Conservation (phyloP, 1,284 basidiomycete species). For the Leccinum insigne region DNA sequence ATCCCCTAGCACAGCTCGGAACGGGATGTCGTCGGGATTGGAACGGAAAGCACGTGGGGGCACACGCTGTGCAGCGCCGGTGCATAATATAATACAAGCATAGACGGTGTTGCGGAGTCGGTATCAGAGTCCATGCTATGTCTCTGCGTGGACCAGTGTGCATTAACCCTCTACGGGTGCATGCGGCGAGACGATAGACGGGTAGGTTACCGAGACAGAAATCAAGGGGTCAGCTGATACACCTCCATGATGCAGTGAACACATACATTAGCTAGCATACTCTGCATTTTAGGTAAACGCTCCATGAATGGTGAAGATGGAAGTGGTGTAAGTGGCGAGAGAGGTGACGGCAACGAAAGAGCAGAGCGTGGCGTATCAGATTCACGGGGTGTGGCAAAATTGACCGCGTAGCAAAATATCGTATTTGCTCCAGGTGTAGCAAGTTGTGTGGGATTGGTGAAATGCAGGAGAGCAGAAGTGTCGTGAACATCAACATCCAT, state of each 20-base stretch:
- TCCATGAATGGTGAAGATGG: conserved; percentile 22
- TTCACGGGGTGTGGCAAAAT: conserved; percentile 29
- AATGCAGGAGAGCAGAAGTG: conserved; percentile 16
- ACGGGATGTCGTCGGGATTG: too few relatives aligned
- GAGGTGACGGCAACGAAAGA: conserved; percentile 13
- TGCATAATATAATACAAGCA: too few relatives aligned
- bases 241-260: neutral
- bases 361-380: neutral
- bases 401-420: conserved; percentile 24
- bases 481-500: conserved; percentile 27
- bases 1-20: too few relatives aligned
- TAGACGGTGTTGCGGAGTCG: conserved; percentile 1
- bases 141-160: neutral
- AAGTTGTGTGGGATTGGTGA: conserved; percentile 20
- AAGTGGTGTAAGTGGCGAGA: conserved; percentile 39
- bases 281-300: conserved; percentile 8
- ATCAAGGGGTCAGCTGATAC: conserved; percentile 4
- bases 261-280: conserved; percentile 23
- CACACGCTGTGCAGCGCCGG: too few relatives aligned
- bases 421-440: conserved; percentile 10
- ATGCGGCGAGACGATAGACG: too few relatives aligned
- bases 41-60: too few relatives aligned
- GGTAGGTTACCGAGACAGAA: neutral
- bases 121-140: neutral
- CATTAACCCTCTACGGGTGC: conserved; percentile 2